Evolutionary conservation across 305 asterid species (phyloP).

Genomic region (Solanum hybrid): DNA sequence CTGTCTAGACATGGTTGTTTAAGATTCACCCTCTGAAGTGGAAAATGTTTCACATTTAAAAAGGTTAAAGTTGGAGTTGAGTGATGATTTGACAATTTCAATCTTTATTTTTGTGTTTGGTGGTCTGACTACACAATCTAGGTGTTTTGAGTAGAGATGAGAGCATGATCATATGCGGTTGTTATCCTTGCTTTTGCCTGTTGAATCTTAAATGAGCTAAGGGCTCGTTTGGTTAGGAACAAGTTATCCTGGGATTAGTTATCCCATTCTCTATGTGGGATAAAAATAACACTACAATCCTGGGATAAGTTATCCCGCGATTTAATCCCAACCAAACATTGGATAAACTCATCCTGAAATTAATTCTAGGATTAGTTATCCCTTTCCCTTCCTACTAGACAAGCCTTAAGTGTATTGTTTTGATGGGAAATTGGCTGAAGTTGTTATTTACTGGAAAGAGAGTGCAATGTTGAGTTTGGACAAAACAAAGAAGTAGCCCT

Average conservation of each 20-base stretch:
- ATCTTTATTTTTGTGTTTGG: neutral
- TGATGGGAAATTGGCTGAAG: neutral
- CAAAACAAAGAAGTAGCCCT: neutral
- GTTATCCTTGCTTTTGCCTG: neutral
- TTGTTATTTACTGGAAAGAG: neutral
- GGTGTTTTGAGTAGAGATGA: neutral
- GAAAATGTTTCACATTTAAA: neutral
- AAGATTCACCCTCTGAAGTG: neutral
- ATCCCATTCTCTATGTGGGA: neutral
- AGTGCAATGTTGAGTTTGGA: neutral
- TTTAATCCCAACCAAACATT: neutral
- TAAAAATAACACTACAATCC: neutral
- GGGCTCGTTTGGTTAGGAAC: neutral
- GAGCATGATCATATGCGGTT: neutral
- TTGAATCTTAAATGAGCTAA: neutral
- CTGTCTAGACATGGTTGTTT: neutral
- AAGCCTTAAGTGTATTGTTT: neutral
- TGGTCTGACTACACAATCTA: neutral
- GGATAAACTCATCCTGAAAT: neutral
- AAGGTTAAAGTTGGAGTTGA: neutral
- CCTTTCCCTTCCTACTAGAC: neutral
- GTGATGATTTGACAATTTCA: neutral
- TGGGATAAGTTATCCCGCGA: neutral
- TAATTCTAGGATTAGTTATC: neutral
- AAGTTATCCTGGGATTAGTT: neutral